Percentiles rank a stretch among this genome's conserved stretches.
phyloP scores from a whole-genome alignment of 768 basidiomycete genomes.

The Macrolepiota albuminosa region DNA sequence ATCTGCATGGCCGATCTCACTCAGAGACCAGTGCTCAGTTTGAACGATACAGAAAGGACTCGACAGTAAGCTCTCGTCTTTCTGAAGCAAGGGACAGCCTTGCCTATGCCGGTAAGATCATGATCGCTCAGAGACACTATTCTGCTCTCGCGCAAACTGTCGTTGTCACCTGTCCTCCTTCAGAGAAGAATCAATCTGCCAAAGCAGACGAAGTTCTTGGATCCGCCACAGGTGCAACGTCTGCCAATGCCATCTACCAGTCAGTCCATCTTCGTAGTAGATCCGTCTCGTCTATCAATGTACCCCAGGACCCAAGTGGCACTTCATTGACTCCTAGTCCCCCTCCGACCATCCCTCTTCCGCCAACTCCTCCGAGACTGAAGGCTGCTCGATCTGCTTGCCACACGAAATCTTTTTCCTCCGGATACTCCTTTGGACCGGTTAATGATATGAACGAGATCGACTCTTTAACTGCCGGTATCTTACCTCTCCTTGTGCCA shows the following conservation, averaged over 20 bases:
- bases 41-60: conserved; percentile 45
- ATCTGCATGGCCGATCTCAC: conserved; percentile 46
- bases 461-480: conserved; percentile 64
- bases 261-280: conserved; percentile 56
- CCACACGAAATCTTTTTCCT: conserved; percentile 62
- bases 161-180: conserved; percentile 42
- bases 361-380: conserved; percentile 70
- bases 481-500: conserved; percentile 64
- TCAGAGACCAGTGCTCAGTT: conserved; percentile 56
- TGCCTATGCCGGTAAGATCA: conserved; percentile 51
- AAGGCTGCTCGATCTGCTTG: conserved; percentile 50
- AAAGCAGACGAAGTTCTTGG: conserved; percentile 28
- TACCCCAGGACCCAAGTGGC: conserved; percentile 32
- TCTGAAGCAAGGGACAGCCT: conserved; percentile 48
- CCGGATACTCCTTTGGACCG: conserved; percentile 57
- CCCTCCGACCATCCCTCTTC: conserved; percentile 65
- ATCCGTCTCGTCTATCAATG: conserved; percentile 48
- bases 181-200: conserved; percentile 31
- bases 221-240: conserved; percentile 32
- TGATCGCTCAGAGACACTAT: conserved; percentile 72
- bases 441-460: conserved; percentile 61
- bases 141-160: conserved; percentile 66
- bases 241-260: conserved; percentile 24
- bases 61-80: conserved; percentile 51
- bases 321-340: conserved; percentile 39